Base-by-base conservation (phyloP, 495 filamentous ascomycete species). In the Penicillium turbatum region DNA sequence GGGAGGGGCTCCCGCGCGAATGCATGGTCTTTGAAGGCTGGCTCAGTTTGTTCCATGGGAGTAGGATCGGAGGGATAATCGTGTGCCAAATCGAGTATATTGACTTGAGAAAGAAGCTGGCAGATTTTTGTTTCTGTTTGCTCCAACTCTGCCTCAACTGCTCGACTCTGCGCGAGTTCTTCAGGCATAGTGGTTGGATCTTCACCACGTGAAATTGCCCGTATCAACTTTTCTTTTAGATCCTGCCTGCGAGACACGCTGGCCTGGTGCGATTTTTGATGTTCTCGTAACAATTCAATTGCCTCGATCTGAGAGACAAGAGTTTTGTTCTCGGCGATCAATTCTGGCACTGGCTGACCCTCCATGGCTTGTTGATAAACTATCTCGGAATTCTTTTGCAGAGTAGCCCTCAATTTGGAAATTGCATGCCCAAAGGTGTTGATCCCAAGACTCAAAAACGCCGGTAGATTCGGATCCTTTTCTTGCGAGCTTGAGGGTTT, bases 301-400 rank as follows among this genome's bases (percentile, higher is more conserved):
- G 68, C 65, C 31, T 72, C 63, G 15, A 75, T 68, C 37, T 62
- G 65, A 26, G 60, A 47, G 6, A 68, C 64, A 26, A 72, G 58
- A 19, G 30, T 48, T 39, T 72, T 71, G 56, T 74, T 74, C 38
- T 69, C 64, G 2, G 67, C 53, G n/a, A 75, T 60, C 31, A 77
- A 37, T 35, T 72, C 69, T 4, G 66, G 68, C 2, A 68, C 65
- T 12, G 60, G 59, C 54, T 62, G 63, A n/a, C 72, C 72, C 51
- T 66, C 65, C 71, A 77, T 74, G 31, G 66, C 68, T 40, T 68
- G 61, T 42, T 73, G 54, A 40, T 72, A 74, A 10, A 75, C 66
- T 42, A 72, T 55, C 36, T 68, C 66, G 0, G 74, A 66, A 37
- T 77, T 76, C 26, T 59, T 68, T 43, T 65, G 59, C 10, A 71